phyloP scores from a whole-genome alignment of 1,284 basidiomycete genomes.

The Anthracocystis walkeri region DNA sequence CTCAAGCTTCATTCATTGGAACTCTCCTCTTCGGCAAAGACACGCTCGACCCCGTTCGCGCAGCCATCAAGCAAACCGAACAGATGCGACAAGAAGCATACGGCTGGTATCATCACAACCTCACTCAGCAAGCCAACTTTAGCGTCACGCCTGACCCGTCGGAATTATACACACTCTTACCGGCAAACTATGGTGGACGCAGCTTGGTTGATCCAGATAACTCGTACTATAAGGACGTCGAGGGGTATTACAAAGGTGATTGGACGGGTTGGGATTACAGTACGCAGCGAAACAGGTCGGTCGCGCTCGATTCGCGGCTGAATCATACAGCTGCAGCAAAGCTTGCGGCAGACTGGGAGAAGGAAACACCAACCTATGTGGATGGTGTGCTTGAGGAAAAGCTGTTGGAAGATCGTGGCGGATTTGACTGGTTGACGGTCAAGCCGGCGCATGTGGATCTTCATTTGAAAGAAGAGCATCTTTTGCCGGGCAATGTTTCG shows the following conservation, averaged over 20 bases:
- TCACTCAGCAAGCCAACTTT: slow-evolving; percentile 38
- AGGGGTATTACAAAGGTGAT: slow-evolving; percentile 48
- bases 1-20: slow-evolving; percentile 17
- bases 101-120: slow-evolving; percentile 42
- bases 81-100: slow-evolving; percentile 27
- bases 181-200: slow-evolving; percentile 13
- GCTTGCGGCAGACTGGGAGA: not conserved
- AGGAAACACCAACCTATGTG: slow-evolving; percentile 12
- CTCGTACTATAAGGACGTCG: slow-evolving; percentile 35
- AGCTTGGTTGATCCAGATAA: slow-evolving; percentile 25
- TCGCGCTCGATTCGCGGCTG: slow-evolving; percentile 30
- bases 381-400: slow-evolving; percentile 10
- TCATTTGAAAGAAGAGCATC: slow-evolving; percentile 40
- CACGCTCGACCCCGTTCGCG: slow-evolving; percentile 34
- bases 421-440: slow-evolving; percentile 29
- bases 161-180: slow-evolving; percentile 23
- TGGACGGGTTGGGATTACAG: slow-evolving; percentile 47
- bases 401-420: slow-evolving; percentile 19
- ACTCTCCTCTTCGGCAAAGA: slow-evolving; percentile 35
- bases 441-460: slow-evolving; percentile 24
- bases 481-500: slow-evolving; percentile 40
- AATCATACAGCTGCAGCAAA: slow-evolving; percentile 15
- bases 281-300: slow-evolving; percentile 22
- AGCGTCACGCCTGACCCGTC: slow-evolving; percentile 34
- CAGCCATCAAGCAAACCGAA: slow-evolving; percentile 26